Evolutionary conservation across 2,329 filamentous ascomycete species (phyloP), one percentile per base, ranked within the genome.

Genomic region (Leptographium wingfieldii): DNA sequence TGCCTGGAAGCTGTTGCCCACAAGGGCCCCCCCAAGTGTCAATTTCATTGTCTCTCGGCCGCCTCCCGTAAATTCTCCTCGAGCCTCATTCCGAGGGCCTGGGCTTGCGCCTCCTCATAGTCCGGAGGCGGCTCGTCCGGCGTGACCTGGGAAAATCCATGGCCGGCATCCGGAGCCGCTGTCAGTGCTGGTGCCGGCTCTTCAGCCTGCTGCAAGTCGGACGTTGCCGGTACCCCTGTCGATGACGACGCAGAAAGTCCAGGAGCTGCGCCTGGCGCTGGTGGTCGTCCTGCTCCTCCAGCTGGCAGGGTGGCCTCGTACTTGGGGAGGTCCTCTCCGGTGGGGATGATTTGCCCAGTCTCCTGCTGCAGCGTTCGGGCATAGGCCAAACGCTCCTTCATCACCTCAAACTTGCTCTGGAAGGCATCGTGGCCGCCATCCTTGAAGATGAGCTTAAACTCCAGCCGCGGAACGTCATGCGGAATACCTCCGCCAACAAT

Each of bases 391-490:
- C 90, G 82, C 69, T 95, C 92, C 69, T 90, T 91, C 64, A 96
- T 84, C 60, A 87, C 80, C 67, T 95, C 90, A 68, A 92, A 96
- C 58, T 83, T 83, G 57, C 83, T 82, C 67, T 92, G 86, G 69
- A 95, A 97, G 66, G 96, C 91, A 71, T 88, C 94, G 61, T 92
- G 92, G n/a, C 92, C 92, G 52, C 92, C 92, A 63, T 97, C 92
- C 69, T 91, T 92, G 77, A 97, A 97, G 27, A 86, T 91, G 67
- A 96, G 80, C 70, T 88, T 91, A 65, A 95, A 73, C 67, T 94
- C 90, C 52, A 96, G 78, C 33, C 85, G 83, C 22, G 86, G 80
- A 63, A 90, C 80, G 27, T 86, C 78, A 5, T 86, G 74, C 0
- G 92, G 89, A 57, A 96, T 88, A 56, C 90, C 89, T 46, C 94